Conservation (phyloP, 2,329 filamentous ascomycete genomes). For the Colletotrichum tofieldiae region DNA sequence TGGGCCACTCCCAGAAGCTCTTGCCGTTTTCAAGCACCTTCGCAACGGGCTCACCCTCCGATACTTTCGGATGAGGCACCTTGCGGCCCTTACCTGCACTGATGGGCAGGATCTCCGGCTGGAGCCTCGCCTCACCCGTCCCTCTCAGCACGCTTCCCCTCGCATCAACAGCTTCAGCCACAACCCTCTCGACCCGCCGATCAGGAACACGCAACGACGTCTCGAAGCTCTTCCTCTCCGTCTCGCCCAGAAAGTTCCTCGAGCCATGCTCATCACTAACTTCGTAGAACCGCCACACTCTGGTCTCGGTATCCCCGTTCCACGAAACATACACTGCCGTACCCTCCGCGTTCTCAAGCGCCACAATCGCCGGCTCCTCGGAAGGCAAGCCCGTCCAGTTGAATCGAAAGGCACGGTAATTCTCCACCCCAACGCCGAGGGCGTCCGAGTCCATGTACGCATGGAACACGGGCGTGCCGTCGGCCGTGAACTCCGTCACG, state of each 20-base stretch:
- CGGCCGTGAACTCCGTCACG: slow-evolving; percentile 62
- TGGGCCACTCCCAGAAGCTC: slow-evolving; percentile 23
- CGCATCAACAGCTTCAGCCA: slow-evolving; percentile 23
- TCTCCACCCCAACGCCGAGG: slow-evolving; percentile 59
- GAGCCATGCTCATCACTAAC: slow-evolving; percentile 40
- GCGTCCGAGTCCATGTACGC: slow-evolving; percentile 60
- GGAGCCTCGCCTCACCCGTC: neutral
- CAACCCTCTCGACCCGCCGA: neutral
- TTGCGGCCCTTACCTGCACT: slow-evolving; percentile 19
- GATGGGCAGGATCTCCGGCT: slow-evolving; percentile 26
- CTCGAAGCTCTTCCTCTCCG: slow-evolving; percentile 34
- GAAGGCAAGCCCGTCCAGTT: slow-evolving; percentile 67
- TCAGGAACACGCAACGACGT: slow-evolving; percentile 19
- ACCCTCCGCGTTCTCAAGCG: slow-evolving; percentile 32
- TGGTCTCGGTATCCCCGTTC: slow-evolving; percentile 55
- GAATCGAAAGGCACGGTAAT: slow-evolving; percentile 69
- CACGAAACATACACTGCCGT: slow-evolving; percentile 49
- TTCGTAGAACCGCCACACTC: slow-evolving; percentile 49
- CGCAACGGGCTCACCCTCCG: neutral
- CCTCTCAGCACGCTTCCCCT: slow-evolving; percentile 16
- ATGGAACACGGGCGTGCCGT: slow-evolving; percentile 69
- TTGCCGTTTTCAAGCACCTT: slow-evolving; percentile 2
- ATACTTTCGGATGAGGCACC: neutral
- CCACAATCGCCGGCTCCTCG: slow-evolving; percentile 50
- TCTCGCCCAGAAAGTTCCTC: slow-evolving; percentile 29